Percentiles rank a stretch among this genome's conserved stretches.
These are phyloP conservation scores for Tricholoma hemisulphureum DNA, from an alignment of 768 basidiomycete genomes.

Conservation along the genomic window DNA sequence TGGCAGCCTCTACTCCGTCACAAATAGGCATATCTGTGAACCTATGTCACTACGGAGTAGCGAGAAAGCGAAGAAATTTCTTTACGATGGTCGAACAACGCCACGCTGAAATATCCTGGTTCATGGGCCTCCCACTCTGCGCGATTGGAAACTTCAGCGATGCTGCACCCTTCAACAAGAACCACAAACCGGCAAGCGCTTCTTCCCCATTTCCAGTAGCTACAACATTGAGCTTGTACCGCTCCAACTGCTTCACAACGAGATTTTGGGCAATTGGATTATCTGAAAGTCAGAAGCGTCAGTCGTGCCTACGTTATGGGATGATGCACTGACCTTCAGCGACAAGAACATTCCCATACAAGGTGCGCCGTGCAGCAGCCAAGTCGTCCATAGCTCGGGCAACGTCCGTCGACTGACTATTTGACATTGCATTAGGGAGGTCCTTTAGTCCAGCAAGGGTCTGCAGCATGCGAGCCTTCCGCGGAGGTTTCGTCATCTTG, in stretches of 20 bases:
- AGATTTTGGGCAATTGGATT: constrained; percentile 70
- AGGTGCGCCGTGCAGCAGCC: constrained; percentile 47
- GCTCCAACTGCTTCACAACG: constrained; percentile 64
- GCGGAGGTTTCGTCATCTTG: constrained; percentile 71
- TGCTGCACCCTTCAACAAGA: neutral
- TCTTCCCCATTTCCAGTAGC: constrained; percentile 69
- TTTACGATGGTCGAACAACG: constrained; percentile 75
- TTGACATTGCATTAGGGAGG: constrained; percentile 43
- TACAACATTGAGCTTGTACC: constrained; percentile 56
- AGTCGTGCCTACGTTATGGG: neutral
- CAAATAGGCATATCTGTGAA: constrained; percentile 73
- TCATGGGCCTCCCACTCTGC: constrained; percentile 67
- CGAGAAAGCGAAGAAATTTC: constrained; percentile 1
- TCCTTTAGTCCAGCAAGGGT: constrained; percentile 60
- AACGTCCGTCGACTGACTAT: constrained; percentile 35
- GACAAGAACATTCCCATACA: constrained; percentile 66
- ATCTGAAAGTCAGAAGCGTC: constrained; percentile 37
- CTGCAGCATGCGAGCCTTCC: constrained; percentile 58
- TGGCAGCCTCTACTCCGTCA: constrained; percentile 74
- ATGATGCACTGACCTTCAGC: constrained; percentile 55
- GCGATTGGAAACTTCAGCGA: neutral
- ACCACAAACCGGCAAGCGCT: constrained; percentile 49
- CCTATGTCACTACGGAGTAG: neutral
- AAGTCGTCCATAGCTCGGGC: constrained; percentile 46
- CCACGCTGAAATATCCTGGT: constrained; percentile 67